Base-by-base conservation (phyloP, 768 basidiomycete genomes). In the Tylopilus balloui region DNA sequence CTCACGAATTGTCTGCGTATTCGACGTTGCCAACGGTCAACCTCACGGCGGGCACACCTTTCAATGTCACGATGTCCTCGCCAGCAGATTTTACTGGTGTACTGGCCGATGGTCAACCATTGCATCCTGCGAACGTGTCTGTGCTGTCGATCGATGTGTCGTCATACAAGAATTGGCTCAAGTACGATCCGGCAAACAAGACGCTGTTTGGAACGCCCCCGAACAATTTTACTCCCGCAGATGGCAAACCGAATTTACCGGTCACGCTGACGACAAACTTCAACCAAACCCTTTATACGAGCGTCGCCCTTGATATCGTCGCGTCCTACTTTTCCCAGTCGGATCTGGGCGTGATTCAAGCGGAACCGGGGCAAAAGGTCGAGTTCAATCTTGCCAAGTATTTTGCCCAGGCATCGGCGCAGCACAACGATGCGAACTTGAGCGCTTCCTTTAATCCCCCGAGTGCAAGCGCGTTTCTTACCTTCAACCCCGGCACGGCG, bases 261-360 rank as follows among this genome's bases (percentile, higher is more conserved):
- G 78, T 88, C 25, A 78, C 69, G 23, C 61, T 96, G 34, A 77
- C 68, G 19, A 78, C 87, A 2, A 64, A 71, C 15, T 83, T 85
- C 66, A 84, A 88, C 59, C 85, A 92, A 64, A 77, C 79, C 0
- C 56, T 90, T 50, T 67, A 73, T 17, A 81, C 84, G 17, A 81
- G 74, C 53, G 71, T 94, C 28, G 72, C 79, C 2, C 59, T 97
- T 53, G 78, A 78, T 23, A 64, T 89, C 19, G 80, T 85, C 9
- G 77, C 84, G 4, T 86, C 90, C 4, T 88, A 80, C 64, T 95
- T 96, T 70, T 70, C 77, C 11, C 53, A 71, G 19, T 70, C 79
- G 19, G 67, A 71, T 27, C 68, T 91, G 37, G 79, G 86, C 15
- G 73, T 81, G 19, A 68, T 86, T 42, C 69, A 78, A 41, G 76